Evolutionary conservation across 768 basidiomycete species (phyloP).

Genomic region (Phanerodontia chrysosporium): DNA sequence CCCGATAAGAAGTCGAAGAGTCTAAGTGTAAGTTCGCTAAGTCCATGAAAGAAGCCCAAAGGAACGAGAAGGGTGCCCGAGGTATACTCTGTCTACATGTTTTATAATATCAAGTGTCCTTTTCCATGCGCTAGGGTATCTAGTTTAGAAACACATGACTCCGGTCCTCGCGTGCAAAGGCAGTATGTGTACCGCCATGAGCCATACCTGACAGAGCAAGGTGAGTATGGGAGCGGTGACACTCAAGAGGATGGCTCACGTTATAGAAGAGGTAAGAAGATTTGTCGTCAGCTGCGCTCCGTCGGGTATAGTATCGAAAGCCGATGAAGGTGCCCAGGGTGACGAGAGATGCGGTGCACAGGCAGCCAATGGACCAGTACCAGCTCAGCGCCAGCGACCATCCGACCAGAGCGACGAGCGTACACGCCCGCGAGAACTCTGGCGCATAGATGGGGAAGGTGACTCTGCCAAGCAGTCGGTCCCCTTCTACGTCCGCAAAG

Average conservation of each 20-base stretch:
- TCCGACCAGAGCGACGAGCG: conserved; percentile 29
- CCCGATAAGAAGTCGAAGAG: too few species aligned
- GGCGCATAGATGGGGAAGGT: conserved; percentile 46
- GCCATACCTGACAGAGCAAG: too few species aligned
- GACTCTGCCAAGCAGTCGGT: conserved; percentile 32
- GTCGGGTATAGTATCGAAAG: conserved; percentile 8
- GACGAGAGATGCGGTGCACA: conserved; percentile 25
- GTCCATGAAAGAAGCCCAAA: too few species aligned
- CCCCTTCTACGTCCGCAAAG: conserved; percentile 43
- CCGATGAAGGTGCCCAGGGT: conserved; percentile 31
- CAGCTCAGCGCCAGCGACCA: conserved; percentile 34
- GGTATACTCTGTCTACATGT: too few species aligned
- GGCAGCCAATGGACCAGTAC: conserved; percentile 32
- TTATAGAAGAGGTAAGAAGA: background rate
- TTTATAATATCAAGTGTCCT: too few species aligned
- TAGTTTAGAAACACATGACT: too few species aligned
- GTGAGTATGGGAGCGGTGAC: too few species aligned
- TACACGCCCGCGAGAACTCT: conserved; percentile 24
- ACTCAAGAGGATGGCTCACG: background rate
- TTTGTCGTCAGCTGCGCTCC: background rate
- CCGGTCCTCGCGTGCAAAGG: too few species aligned
- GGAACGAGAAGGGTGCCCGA: too few species aligned
- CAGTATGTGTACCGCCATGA: too few species aligned
- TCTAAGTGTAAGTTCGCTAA: too few species aligned
- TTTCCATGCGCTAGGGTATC: too few species aligned